Evolutionary conservation across 2,329 filamentous ascomycete species (phyloP), one percentile per base, ranked within the genome.

Genomic region (Ambrosiella xylebori): DNA sequence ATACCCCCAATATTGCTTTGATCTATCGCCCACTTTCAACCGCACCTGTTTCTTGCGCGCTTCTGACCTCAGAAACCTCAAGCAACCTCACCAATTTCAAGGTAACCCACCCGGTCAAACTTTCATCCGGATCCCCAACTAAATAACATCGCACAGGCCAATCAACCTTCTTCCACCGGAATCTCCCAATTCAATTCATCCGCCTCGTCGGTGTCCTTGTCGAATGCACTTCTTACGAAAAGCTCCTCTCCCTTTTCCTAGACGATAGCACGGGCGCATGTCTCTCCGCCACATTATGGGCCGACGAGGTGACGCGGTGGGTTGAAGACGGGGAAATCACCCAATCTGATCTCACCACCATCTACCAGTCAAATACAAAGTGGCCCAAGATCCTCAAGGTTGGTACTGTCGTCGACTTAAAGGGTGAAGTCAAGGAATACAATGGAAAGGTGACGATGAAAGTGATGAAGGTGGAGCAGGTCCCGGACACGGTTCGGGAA

Each of bases 1-100:
- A 63, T 85, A 84, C 64, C 80, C 78, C 7, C 75, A 77, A 59
- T 82, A 82, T 67, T 83, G 81, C 66, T 82, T 84, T 65, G 71
- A 76, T 61, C 72, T 82, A 37, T 80, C 81, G 13, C 79, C 79
- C 3, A 84, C 81, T 36, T 73, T 78, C 64, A 76, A 75, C 60
- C 71, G 66, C 61, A 85, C 79, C 78, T 82, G 78, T 63, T 75
- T 79, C 56, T 64, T 85, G 54, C 74, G 70, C 44, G 73, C 71
- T 6, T 65, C 65, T 41, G 78, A 82, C 61, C 71, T 84, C 49
- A 69, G 73, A 59, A 62, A 62, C 17, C 68, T 85, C 45, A 66
- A 69, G 44, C 69, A 69, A 49, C 73, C 74, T 61, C 69, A 69
- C 12, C 77, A 75, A 19, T 80, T 77, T 64, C 71, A 76, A 71